A percentile compares a stretch with the other conserved stretches of the same genome.
Conservation (phyloP, 2,329 filamentous ascomycete genomes). For the Nemania bipapillata region DNA sequence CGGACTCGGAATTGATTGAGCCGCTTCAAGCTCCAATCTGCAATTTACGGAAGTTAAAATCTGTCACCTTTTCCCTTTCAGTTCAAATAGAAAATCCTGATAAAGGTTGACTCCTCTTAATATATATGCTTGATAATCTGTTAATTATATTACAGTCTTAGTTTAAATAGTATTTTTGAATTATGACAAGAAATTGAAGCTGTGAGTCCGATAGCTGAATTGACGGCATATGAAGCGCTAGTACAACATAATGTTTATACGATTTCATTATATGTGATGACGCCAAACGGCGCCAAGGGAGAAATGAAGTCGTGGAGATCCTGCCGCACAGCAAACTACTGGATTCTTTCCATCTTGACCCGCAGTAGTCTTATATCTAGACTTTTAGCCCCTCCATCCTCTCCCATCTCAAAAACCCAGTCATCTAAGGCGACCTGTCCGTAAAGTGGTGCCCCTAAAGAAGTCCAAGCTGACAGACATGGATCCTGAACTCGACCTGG, state of each 20-base stretch:
- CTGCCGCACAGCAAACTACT: not conserved
- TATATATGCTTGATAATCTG: not conserved
- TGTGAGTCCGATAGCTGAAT: too few species aligned
- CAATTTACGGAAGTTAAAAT: not conserved
- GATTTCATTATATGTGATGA: too few species aligned
- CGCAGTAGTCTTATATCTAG: conserved; percentile 34
- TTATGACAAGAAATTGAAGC: too few species aligned
- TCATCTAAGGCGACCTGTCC: conserved; percentile 34
- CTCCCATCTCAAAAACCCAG: conserved; percentile 38
- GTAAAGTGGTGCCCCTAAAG: conserved; percentile 30
- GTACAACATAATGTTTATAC: too few species aligned
- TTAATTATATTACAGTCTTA: too few species aligned
- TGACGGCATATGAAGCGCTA: too few species aligned
- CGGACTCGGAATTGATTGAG: not conserved
- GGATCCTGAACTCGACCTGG: conserved; percentile 31
- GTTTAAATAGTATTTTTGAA: too few species aligned
- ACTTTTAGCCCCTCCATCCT: conserved; percentile 27
- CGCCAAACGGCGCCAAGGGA: too few species aligned
- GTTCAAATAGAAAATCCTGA: not conserved
- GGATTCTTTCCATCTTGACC: conserved; percentile 21
- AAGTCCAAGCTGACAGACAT: conserved; percentile 34
- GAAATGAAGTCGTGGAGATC: too few species aligned
- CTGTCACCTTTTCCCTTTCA: not conserved
- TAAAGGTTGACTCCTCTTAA: not conserved
- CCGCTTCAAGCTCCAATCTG: not conserved